phyloP scores from a whole-genome alignment of 73 alveolate species.

The Stentor coeruleus region DNA sequence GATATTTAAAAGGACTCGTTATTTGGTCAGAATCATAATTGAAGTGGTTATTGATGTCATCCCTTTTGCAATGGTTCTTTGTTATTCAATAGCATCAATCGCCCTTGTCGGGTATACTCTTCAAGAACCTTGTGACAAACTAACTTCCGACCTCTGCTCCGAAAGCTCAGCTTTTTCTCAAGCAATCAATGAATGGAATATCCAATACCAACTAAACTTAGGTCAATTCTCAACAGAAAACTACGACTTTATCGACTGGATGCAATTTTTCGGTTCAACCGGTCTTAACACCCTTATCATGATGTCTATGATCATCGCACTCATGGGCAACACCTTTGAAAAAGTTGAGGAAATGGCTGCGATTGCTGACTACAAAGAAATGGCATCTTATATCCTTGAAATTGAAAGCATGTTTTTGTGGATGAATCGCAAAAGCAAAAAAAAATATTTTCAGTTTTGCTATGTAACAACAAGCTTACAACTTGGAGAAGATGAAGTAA shows the following conservation, averaged over 20 bases:
- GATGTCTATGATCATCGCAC: not conserved
- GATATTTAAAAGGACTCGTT: slow-evolving; percentile 14
- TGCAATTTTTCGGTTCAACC: not conserved
- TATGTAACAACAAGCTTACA: not conserved
- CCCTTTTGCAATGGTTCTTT: slow-evolving; percentile 2
- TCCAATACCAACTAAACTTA: not conserved
- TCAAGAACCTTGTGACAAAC: no score
- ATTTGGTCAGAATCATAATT: not conserved
- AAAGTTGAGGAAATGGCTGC: not conserved
- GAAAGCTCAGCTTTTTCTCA: not conserved
- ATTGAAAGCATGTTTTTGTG: not conserved
- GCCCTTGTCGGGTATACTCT: not conserved
- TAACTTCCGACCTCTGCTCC: not conserved
- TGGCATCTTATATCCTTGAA: slow-evolving; percentile 14
- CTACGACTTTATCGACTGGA: not conserved
- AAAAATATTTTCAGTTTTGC: slow-evolving; percentile 9
- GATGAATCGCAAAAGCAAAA: not conserved
- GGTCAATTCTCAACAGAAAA: not conserved
- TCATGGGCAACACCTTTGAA: slow-evolving; percentile 19
- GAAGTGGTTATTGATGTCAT: slow-evolving; percentile 17
- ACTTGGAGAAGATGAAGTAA: slow-evolving; percentile 3
- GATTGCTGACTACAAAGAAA: not conserved
- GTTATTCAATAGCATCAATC: not conserved
- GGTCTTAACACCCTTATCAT: slow-evolving; percentile 6
- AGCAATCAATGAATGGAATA: not conserved